Evolutionary conservation across 768 basidiomycete genomes (phyloP).

Genomic region (Trichaptum fuscoviolaceum): DNA sequence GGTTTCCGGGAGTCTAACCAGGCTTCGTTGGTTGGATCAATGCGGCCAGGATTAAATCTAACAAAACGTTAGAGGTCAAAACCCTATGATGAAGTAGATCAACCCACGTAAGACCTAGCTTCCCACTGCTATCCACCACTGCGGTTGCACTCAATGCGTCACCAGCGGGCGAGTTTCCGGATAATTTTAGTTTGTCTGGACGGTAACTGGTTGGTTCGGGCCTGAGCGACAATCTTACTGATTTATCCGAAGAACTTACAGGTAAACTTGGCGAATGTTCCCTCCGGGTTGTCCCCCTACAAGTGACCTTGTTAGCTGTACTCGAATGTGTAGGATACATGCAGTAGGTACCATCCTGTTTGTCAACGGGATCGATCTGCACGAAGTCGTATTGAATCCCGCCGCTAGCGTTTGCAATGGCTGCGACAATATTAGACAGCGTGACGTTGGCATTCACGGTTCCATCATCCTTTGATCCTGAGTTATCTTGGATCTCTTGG

Average conservation of each 20-base stretch:
- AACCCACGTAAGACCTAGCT: conserved; percentile 38
- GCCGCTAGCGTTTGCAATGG: conserved; percentile 35
- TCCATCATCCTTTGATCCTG: conserved; percentile 47
- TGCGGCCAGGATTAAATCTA: conserved; percentile 59
- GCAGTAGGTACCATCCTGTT: conserved; percentile 38
- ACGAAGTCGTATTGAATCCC: conserved; percentile 42
- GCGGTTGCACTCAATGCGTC: conserved; percentile 41
- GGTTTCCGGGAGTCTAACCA: conserved; percentile 58
- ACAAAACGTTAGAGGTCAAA: conserved; percentile 6
- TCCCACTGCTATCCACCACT: conserved; percentile 26
- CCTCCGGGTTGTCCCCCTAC: conserved; percentile 47
- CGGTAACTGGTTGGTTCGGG: neutral
- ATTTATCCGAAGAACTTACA: conserved; percentile 29
- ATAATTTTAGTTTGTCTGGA: conserved; percentile 43
- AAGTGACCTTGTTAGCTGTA: neutral
- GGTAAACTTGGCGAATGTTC: conserved; percentile 55
- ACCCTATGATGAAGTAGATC: neutral
- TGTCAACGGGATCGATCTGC: conserved; percentile 46
- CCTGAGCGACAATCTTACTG: conserved; percentile 4
- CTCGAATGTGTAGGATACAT: neutral
- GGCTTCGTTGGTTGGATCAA: conserved; percentile 49
- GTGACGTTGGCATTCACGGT: conserved; percentile 49
- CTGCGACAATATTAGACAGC: conserved; percentile 40
- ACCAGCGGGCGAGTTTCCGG: conserved; percentile 41
- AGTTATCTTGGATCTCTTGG: conserved; percentile 62